Conservation (phyloP, 2,329 filamentous ascomycete species). For the Neofusicoccum cordaticola region DNA sequence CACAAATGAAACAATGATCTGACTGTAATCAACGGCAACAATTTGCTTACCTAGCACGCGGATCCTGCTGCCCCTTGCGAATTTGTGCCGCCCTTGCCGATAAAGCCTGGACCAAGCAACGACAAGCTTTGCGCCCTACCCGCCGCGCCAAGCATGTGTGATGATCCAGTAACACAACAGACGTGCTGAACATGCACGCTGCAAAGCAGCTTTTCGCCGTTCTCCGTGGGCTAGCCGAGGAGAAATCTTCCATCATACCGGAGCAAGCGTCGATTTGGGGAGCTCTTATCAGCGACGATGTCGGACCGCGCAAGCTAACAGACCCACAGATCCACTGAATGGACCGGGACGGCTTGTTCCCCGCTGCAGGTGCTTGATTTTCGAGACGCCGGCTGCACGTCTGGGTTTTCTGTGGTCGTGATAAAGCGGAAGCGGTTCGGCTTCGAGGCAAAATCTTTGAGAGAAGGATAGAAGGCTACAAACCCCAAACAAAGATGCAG, state of each 20-base stretch:
- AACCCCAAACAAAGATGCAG: neutral
- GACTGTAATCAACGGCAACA: neutral
- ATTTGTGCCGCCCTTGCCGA: neutral
- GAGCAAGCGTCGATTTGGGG: neutral
- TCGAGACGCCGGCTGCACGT: neutral
- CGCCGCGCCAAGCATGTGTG: neutral
- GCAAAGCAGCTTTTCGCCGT: neutral
- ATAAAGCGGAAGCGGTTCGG: neutral
- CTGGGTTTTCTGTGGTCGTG: too few relatives aligned
- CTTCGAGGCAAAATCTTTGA: too few relatives aligned
- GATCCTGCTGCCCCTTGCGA: neutral
- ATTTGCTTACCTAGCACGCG: neutral
- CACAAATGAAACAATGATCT: neutral
- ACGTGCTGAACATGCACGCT: neutral
- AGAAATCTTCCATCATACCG: neutral
- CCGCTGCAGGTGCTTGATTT: neutral
- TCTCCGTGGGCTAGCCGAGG: neutral
- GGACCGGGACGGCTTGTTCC: neutral
- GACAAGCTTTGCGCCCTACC: constrained; percentile 14
- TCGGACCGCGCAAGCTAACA: neutral
- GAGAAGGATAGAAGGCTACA: too few relatives aligned
- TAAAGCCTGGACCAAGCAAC: neutral
- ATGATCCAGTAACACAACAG: neutral
- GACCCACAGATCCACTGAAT: constrained; percentile 5
- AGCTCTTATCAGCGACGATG: neutral